These are phyloP conservation scores for Ananas comosus DNA, from an alignment of 176 grass and related monocot genomes.

Conservation along the genomic window DNA sequence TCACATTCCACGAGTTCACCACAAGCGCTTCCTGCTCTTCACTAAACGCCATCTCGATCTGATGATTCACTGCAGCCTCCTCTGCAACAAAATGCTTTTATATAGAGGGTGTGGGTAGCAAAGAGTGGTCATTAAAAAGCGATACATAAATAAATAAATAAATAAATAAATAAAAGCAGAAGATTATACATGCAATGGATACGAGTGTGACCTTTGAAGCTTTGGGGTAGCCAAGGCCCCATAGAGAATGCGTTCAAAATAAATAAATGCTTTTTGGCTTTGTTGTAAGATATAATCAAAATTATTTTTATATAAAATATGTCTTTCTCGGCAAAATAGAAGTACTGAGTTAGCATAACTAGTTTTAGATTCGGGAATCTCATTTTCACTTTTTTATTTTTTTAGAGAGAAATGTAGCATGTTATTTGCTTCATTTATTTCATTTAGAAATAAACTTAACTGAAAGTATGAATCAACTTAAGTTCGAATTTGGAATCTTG, in stretches of 20 bases:
- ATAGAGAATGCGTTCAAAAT: background rate
- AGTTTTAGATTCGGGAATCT: no score
- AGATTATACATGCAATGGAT: background rate
- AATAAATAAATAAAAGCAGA: background rate
- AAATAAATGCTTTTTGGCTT: no score
- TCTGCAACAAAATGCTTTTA: background rate
- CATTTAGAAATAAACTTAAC: no score
- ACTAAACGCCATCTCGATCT: constrained; percentile 35
- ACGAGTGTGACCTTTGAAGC: background rate
- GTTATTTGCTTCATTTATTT: no score
- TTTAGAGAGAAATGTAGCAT: no score
- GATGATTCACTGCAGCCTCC: background rate
- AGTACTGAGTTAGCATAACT: no score
- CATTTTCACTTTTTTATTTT: no score
- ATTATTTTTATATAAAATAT: no score
- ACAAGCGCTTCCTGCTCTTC: constrained; percentile 63
- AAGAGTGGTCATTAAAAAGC: background rate
- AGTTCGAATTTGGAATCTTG: no score
- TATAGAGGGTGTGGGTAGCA: background rate
- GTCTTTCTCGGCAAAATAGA: no score
- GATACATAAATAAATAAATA: background rate
- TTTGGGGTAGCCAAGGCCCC: background rate
- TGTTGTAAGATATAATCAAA: no score
- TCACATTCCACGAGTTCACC: constrained; percentile 60
- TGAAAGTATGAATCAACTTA: no score